Evolutionary conservation across 352 stramenopile species (phyloP), one percentile per base, ranked within the genome.

Genomic region (Globisporangium cederbergense): DNA sequence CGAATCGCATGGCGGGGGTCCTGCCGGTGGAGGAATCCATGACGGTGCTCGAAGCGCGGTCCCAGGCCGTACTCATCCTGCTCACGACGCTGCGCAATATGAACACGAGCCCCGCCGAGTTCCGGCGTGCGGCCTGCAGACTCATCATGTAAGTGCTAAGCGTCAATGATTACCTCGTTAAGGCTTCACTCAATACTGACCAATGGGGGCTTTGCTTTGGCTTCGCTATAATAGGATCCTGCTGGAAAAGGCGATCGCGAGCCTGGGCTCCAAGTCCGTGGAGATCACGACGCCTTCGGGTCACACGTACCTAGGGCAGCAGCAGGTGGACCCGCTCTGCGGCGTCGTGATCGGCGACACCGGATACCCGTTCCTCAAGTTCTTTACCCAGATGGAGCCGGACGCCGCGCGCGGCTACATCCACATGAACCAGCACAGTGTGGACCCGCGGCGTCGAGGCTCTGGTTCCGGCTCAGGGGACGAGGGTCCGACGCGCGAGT

Each of bases 321-420:
- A 70, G 49, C 63, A 66, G 5, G 62, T 53, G 3, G 46, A 73
- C 1, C 47, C 49, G 14, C 60, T 82, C 43, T 88, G 76, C 47
- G 77, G 78, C 0, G 58, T 89, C 8, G 62, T 70, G 30, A 66
- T 89, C 4, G 73, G 76, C 9, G 60, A 76, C 0, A 66, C 76
- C n/a, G 78, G 76, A 0, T 67, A 74, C 3, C 71, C 77, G n/a
- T 75, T 90, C 42, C 69, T 86, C 20, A 65, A 77, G 28, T 36
- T 82, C 3, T 87, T 84, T 46, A 67, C 73, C 4, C 75, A 84
- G 70, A 82, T 86, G 71, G 77, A 88, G 16, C 77, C 77, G 0
- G 58, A 71, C 10, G 73, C 70, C 0, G 49, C 62, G 13, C 62
- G 73, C 54, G 76, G 79, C 22, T 83, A 62, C 20, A 76, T 77